These are phyloP conservation scores for Lepidium sativum DNA, from an alignment of 345 rosid species.

Conservation along the genomic window DNA sequence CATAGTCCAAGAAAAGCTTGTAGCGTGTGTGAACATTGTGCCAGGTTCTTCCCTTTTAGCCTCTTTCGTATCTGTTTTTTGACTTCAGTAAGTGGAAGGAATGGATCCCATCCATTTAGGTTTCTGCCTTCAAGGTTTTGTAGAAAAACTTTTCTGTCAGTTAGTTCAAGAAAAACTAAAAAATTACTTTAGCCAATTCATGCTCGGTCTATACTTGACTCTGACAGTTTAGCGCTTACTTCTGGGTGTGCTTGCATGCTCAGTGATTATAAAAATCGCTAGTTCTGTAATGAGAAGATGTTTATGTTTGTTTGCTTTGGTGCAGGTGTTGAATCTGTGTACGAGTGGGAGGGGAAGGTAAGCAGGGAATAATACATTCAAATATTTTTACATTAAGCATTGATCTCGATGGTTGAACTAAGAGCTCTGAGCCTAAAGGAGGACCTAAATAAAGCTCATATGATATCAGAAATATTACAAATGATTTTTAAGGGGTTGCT, in stretches of 20 bases:
- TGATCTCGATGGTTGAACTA: background rate
- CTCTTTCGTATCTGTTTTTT: background rate
- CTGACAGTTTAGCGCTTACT: background rate
- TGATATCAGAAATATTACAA: too few species aligned
- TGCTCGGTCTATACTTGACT: background rate
- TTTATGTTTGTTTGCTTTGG: slow-evolving; percentile 5
- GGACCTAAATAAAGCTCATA: too few species aligned
- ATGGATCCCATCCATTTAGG: background rate
- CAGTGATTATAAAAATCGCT: background rate
- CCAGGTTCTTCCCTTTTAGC: slow-evolving; percentile 43
- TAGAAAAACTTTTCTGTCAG: background rate
- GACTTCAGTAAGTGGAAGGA: background rate
- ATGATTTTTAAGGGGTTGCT: background rate
- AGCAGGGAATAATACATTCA: background rate
- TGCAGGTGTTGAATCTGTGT: slow-evolving; percentile 85
- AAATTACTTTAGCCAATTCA: background rate
- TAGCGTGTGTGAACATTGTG: slow-evolving; percentile 85
- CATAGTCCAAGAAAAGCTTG: slow-evolving; percentile 73
- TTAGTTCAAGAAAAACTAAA: background rate
- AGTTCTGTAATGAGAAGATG: background rate
- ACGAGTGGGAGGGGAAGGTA: slow-evolving; percentile 93
- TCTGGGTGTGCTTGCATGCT: background rate
- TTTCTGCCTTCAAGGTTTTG: background rate
- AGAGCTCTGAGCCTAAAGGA: too few species aligned
- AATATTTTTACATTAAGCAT: background rate